Conservation (phyloP, 345 rosid species). For the Heritiera littoralis region DNA sequence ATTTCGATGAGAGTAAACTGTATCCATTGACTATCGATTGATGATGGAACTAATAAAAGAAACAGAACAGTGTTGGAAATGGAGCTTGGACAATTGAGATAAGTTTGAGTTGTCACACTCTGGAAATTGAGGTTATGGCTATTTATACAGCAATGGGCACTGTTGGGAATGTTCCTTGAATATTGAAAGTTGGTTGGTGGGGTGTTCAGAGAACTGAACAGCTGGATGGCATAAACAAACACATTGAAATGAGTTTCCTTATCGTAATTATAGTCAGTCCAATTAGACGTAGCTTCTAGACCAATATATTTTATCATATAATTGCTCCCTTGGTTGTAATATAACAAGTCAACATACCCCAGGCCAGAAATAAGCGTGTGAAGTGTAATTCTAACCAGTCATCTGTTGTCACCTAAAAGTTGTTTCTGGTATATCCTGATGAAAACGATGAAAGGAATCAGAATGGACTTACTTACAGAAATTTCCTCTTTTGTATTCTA, state of each 20-base stretch:
- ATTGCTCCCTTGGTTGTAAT: not conserved
- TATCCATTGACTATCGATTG: not conserved
- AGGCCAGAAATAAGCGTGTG: not conserved
- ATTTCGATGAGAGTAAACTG: not conserved
- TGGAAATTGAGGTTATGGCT: not conserved
- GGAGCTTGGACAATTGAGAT: not conserved
- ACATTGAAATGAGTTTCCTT: conserved; percentile 2
- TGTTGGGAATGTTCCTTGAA: not conserved
- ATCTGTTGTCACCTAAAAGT: not conserved
- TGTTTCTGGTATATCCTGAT: not conserved
- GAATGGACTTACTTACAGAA: not conserved
- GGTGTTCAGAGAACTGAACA: not conserved
- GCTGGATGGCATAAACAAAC: conserved; percentile 14
- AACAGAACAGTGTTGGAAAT: not conserved
- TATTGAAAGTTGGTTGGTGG: conserved; percentile 10
- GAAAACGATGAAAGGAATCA: not conserved
- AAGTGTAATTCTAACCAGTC: not conserved
- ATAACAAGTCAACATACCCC: not conserved
- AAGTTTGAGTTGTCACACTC: not conserved
- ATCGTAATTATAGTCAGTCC: not conserved
- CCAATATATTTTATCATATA: not conserved
- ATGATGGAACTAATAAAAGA: not conserved
- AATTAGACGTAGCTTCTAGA: not conserved
- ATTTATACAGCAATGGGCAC: not conserved
- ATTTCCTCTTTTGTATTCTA: not conserved